These are phyloP conservation scores for Cryoendolithus antarcticus DNA, from an alignment of 2,329 filamentous ascomycete genomes.

Conservation along the genomic window DNA sequence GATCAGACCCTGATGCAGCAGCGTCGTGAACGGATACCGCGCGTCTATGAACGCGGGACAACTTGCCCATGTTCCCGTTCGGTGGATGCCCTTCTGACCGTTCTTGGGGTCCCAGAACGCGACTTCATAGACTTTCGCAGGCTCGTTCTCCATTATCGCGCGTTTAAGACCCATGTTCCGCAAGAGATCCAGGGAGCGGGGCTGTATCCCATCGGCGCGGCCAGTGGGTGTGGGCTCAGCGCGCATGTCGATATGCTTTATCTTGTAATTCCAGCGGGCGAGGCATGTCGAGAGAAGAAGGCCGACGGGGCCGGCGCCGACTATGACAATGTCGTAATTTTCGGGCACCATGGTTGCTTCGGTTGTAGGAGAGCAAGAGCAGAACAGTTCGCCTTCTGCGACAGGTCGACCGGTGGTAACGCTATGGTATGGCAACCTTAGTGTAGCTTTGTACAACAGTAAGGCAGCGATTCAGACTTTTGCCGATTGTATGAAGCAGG, in stretches of 20 bases:
- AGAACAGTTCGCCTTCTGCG: no score
- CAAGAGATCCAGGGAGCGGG: constrained; percentile 72
- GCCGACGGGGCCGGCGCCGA: constrained; percentile 81
- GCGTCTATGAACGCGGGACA: constrained; percentile 71
- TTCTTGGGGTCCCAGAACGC: constrained; percentile 51
- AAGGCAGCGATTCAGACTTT: no score
- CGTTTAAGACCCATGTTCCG: constrained; percentile 84
- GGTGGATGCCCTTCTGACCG: constrained; percentile 41
- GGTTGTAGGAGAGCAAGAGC: no score
- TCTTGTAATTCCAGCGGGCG: constrained; percentile 84
- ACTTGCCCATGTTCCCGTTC: constrained; percentile 65
- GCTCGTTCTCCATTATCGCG: constrained; percentile 74
- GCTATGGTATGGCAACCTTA: no score
- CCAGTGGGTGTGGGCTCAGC: constrained; percentile 74
- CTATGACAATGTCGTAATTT: constrained; percentile 61
- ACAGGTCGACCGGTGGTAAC: no score
- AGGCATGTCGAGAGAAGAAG: constrained; percentile 79
- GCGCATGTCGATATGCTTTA: constrained; percentile 90
- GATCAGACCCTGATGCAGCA: constrained; percentile 51
- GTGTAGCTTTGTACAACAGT: no score
- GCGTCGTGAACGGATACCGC: constrained; percentile 50
- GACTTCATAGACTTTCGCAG: constrained; percentile 69
- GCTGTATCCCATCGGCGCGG: constrained; percentile 84
- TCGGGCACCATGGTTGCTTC: constrained; percentile 19
- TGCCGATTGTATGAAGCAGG: no score